Conservation (phyloP, 2,329 filamentous ascomycete species). For the Pyrenochaeta sp. region DNA sequence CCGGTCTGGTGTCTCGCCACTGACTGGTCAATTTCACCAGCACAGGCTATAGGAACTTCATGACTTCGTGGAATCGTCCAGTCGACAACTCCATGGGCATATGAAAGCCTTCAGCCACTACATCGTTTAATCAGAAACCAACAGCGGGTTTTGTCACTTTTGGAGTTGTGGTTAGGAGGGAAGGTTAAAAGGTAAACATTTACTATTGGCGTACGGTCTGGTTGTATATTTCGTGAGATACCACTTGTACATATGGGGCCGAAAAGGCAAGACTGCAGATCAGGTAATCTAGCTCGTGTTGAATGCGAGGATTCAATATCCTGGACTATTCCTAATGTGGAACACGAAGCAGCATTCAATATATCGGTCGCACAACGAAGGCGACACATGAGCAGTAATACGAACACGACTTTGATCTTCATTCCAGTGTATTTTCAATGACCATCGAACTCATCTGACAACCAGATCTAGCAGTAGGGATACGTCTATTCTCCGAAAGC, state of each 20-base stretch:
- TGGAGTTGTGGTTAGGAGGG: not conserved
- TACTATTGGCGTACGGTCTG: not conserved
- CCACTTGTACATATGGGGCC: conserved; percentile 6
- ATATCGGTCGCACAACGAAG: no score
- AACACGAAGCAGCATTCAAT: no score
- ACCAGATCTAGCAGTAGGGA: no score
- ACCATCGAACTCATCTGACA: no score
- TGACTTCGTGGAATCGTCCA: no score
- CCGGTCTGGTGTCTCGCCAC: conserved; percentile 25
- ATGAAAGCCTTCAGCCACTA: no score
- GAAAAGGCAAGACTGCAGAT: not conserved
- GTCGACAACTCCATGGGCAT: no score
- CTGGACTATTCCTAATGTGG: no score
- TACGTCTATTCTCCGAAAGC: no score
- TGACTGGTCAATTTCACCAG: conserved; percentile 20
- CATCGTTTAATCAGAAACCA: not conserved
- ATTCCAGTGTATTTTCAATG: no score
- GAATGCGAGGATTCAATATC: not conserved
- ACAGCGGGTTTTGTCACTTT: not conserved
- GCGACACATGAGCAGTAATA: no score
- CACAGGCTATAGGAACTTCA: not conserved
- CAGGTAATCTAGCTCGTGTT: not conserved
- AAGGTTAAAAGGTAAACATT: not conserved
- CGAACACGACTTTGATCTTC: no score
- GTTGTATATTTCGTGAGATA: conserved; percentile 13